Evolutionary conservation across 2,329 filamentous ascomycete species (phyloP).

Genomic region (Neurospora sp.): DNA sequence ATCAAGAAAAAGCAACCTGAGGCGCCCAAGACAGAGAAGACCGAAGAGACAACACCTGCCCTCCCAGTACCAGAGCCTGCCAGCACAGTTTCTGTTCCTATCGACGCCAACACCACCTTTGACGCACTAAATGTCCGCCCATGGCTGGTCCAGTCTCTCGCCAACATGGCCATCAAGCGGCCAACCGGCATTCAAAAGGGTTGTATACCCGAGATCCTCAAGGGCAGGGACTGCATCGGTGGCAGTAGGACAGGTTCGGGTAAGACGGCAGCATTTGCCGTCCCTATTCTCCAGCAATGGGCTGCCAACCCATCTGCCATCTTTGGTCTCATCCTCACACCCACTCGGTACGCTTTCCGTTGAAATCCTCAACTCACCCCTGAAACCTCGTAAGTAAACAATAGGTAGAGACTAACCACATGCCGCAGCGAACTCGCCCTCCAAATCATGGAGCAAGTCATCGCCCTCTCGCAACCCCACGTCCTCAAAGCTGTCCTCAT

Average conservation of each 20-base stretch:
- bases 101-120: constrained; percentile 55
- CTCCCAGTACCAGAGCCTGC: constrained; percentile 4
- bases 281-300: constrained; percentile 90
- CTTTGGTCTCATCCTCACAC: constrained; percentile 81
- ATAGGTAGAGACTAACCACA: neutral
- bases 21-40: constrained; percentile 6
- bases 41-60: neutral
- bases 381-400: neutral
- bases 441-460: constrained; percentile 94
- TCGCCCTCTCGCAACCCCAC: constrained; percentile 81
- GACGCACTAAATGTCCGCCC: constrained; percentile 63
- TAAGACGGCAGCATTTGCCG: constrained; percentile 93
- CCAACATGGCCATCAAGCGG: constrained; percentile 67
- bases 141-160: constrained; percentile 80
- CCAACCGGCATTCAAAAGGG: constrained; percentile 89
- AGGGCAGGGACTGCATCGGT: constrained; percentile 88
- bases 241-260: constrained; percentile 91
- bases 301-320: constrained; percentile 85
- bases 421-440: constrained; percentile 66
- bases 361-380: neutral
- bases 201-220: constrained; percentile 86
- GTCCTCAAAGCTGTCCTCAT: constrained; percentile 82
- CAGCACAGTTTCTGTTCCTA: constrained; percentile 36
- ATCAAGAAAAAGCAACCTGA: constrained; percentile 31
- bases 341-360: constrained; percentile 50